Evolutionary conservation across 371 early-diverging fungal genomes (phyloP), one percentile per base, ranked within the genome.

Genomic region (Vairimorpha apis): DNA sequence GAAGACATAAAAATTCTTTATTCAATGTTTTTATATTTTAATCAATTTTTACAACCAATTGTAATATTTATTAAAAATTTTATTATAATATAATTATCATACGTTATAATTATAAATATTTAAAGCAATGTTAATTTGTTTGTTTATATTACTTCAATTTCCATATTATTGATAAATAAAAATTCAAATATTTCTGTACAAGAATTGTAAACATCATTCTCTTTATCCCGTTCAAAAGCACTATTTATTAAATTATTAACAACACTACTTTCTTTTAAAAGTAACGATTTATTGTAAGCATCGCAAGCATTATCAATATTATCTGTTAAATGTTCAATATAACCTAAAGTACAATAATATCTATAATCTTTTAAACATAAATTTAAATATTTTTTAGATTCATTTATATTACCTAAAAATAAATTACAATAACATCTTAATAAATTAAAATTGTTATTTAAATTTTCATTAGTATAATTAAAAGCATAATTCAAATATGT

Each of bases 291-390:
- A 29, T 59, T 64, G 53, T 79, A 79, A 25, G 65, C 45, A 29
- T 65, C 38, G 25, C 65, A 59, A 16, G 79, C 79, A 0, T 55
- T 43, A 1, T 79, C 76, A 35, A 70, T 45, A 32, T 71, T 62
- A 33, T 73, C 67, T 32, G 32, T 38, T 18, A 79, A 43, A 53
- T 79, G 79, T 10, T 67, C 38, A 4, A 79, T 59, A 63, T 64
- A 79, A 14, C 79, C 79, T 21, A 38, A 60, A 27, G 70, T 65
- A 21, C 67, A 72, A 71, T 53, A 76, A 60, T 72, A 79, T 43
- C 30, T 55, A 29, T 58, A 65, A 62, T 78, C 72, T 1, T 49
- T 47, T 23, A 59, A 18, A 47, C 75, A 75, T 5, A 33, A 16
- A 4, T 55, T 37, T 29, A 78, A 44, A 21, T 43, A n/a, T 8